Base-by-base conservation (phyloP, 331 rosid species). In the Ulmus americana region DNA sequence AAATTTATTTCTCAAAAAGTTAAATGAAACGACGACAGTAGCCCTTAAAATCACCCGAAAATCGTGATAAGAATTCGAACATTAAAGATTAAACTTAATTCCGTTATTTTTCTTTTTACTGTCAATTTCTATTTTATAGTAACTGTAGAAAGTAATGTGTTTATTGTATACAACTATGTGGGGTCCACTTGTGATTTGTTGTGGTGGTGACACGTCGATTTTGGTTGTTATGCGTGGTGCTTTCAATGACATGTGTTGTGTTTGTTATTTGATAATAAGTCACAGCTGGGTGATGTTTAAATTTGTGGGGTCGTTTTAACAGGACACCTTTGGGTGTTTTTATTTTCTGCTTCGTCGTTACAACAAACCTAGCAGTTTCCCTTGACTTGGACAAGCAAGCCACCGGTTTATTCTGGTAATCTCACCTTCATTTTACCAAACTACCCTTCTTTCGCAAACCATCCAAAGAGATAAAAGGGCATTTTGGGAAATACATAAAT, bases 321-420 rank as follows among this genome's bases (percentile, higher is more conserved):
- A 45, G 45, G 63, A 73, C 64, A 14, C 65, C 48, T 39, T 65
- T 41, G 28, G 43, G 73, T 46, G 52, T 44, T 54, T 67, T 35
- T 57, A 60, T 61, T 59, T 63, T 63, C 74, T 49, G 72, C 77
- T 41, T 69, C 79, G 70, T 74, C 88, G 83, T 90, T 81, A 75
- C 91, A 81, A 87, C 92, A 81, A 83, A 80, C 87, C 76, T 18
- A 79, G 82, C 90, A 82, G 89, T 82, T 88, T 82, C 83, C 83
- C 81, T 86, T 82, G 81, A 88, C 91, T 77, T 64, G 68, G 80
- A 78, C 88, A 76, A 76, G 77, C 70, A 75, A 69, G 74, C 82
- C 65, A 79, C 81, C 84, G 63, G 87, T 76, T 77, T 61, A 70
- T 64, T 73, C 72, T 74, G 77, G 84, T 70, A 85, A 58, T 66